Evolutionary conservation across 345 rosid genomes (phyloP).

Genomic region (Barbarea vulgaris): DNA sequence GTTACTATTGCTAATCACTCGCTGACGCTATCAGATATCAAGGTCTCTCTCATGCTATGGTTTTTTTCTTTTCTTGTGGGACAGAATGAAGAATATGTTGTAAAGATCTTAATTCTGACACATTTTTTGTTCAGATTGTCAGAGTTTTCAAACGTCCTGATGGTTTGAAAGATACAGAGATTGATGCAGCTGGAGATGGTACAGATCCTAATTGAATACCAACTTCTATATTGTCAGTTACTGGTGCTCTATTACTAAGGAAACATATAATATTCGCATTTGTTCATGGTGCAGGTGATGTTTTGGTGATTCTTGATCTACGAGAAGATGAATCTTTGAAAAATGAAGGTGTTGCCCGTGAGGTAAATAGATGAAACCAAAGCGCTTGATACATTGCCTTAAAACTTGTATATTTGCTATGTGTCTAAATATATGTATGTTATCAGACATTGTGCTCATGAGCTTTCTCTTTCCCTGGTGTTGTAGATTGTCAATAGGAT

Average conservation of each 20-base stretch:
- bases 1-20: constrained; percentile 68
- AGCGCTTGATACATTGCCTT: constrained; percentile 2
- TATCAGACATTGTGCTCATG: constrained; percentile 20
- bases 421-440: background rate
- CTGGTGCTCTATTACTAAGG: background rate
- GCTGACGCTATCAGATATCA: constrained; percentile 72
- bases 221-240: background rate
- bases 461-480: constrained; percentile 13
- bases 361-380: constrained; percentile 52
- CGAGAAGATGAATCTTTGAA: constrained; percentile 79
- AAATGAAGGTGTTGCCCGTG: constrained; percentile 88
- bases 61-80: constrained; percentile 5
- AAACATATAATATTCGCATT: background rate
- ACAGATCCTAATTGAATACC: background rate
- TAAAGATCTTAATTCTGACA: background rate
- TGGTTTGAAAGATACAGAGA: constrained; percentile 71
- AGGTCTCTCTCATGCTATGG: constrained; percentile 51
- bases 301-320: constrained; percentile 86
- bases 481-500: constrained; percentile 80
- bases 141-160: constrained; percentile 84
- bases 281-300: constrained; percentile 63
- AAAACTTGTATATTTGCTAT: background rate
- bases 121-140: constrained; percentile 52
- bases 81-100: constrained; percentile 1
- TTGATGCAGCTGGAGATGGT: constrained; percentile 96